Evolutionary conservation across 805 yeast species (phyloP).

Genomic region (Saturnispora diversa): DNA sequence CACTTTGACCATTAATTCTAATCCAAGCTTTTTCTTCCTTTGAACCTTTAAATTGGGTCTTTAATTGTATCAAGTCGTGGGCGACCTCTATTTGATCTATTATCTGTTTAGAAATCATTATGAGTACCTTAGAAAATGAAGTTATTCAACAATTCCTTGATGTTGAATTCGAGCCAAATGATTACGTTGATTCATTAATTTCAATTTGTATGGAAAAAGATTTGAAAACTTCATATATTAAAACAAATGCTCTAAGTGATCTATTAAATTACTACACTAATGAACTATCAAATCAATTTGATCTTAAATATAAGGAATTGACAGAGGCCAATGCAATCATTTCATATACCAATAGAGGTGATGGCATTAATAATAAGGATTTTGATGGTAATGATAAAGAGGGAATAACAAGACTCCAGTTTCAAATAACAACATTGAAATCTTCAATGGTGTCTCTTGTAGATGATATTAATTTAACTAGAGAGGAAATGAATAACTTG

Average conservation of each 20-base stretch:
- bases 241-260: constrained; percentile 12
- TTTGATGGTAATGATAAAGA: too few species aligned
- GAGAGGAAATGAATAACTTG: constrained; percentile 19
- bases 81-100: constrained; percentile 6
- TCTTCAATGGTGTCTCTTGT: constrained; percentile 51
- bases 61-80: background rate
- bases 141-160: constrained; percentile 62
- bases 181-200: constrained; percentile 56
- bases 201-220: constrained; percentile 23
- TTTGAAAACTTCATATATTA: constrained; percentile 14
- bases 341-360: constrained; percentile 9
- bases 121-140: constrained; percentile 18
- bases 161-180: constrained; percentile 54
- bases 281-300: constrained; percentile 48
- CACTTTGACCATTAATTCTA: constrained; percentile 8
- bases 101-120: background rate
- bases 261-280: constrained; percentile 51
- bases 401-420: constrained; percentile 53
- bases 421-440: constrained; percentile 53
- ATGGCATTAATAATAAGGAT: too few species aligned
- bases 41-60: background rate
- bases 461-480: constrained; percentile 35
- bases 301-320: constrained; percentile 39
- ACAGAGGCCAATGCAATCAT: constrained; percentile 4
- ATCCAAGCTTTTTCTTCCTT: constrained; percentile 5